Percentiles rank a stretch among this genome's conserved stretches.
Conservation (phyloP, 2,329 filamentous ascomycete genomes). For the Stagonosporopsis vannaccii region DNA sequence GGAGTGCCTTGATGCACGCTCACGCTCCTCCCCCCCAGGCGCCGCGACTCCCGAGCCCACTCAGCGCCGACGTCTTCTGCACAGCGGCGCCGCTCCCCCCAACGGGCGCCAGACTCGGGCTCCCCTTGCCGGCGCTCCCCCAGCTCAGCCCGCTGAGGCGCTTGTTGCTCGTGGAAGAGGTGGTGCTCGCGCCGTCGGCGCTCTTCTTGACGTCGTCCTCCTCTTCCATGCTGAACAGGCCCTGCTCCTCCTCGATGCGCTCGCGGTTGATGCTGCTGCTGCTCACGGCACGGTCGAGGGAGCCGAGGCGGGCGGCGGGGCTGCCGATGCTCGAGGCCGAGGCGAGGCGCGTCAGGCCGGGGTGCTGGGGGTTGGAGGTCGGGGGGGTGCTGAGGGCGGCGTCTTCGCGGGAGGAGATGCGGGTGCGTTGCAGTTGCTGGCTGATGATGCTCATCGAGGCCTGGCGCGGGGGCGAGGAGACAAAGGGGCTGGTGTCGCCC, state of each 20-base stretch:
- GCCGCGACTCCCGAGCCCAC: constrained; percentile 30
- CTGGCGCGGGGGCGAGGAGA: constrained; percentile 64
- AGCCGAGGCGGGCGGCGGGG: constrained; percentile 38
- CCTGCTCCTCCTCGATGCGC: constrained; percentile 53
- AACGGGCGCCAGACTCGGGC: constrained; percentile 45
- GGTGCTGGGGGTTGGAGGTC: constrained; percentile 58
- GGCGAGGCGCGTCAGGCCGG: constrained; percentile 67
- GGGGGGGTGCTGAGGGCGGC: constrained; percentile 20
- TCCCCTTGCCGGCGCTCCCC: constrained; percentile 45
- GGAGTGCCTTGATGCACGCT: no score
- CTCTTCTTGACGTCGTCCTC: constrained; percentile 46
- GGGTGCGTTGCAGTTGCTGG: constrained; percentile 60
- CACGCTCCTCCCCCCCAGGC: constrained; percentile 30
- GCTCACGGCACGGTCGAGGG: constrained; percentile 49
- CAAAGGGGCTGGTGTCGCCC: constrained; percentile 58
- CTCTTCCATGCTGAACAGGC: constrained; percentile 54
- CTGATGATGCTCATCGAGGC: constrained; percentile 68
- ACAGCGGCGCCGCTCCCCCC: no score
- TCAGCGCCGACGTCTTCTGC: constrained; percentile 22
- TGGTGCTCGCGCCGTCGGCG: constrained; percentile 45
- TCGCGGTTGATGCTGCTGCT: constrained; percentile 51
- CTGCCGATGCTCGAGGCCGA: constrained; percentile 43
- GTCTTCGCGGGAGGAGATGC: constrained; percentile 48
- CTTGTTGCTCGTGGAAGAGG: constrained; percentile 46
- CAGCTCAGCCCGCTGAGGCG: constrained; percentile 47